Evolutionary conservation across 1,284 basidiomycete genomes (phyloP).

Genomic region (Hymenochaete sp.): DNA sequence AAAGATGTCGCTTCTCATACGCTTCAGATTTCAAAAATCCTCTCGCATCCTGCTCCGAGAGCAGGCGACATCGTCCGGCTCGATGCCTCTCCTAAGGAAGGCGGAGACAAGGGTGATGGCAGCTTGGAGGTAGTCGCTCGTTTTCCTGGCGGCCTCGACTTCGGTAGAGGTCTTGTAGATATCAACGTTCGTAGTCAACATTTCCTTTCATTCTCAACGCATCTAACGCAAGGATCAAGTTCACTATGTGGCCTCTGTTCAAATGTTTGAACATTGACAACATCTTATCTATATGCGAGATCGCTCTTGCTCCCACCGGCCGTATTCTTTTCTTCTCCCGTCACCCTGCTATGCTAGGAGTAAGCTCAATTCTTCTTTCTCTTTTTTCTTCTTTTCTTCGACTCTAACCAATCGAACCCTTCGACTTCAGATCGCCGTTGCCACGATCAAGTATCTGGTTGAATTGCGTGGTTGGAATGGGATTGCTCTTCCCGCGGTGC

Average conservation of each 20-base stretch:
- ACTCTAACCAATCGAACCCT: neutral
- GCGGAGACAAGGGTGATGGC: constrained; percentile 42
- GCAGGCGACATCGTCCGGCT: constrained; percentile 79
- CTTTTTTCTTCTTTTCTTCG: neutral
- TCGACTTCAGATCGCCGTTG: constrained; percentile 60
- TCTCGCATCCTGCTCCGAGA: constrained; percentile 76
- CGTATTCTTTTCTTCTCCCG: constrained; percentile 85
- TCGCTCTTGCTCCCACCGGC: constrained; percentile 89
- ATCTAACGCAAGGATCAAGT: constrained; percentile 27
- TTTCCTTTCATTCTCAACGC: neutral
- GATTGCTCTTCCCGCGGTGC: constrained; percentile 75
- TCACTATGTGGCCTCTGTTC: constrained; percentile 97
- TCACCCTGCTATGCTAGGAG: constrained; percentile 85
- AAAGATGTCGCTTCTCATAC: constrained; percentile 87
- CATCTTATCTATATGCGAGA: constrained; percentile 90
- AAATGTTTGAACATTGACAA: constrained; percentile 92
- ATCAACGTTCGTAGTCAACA: constrained; percentile 42
- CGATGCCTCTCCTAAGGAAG: constrained; percentile 58
- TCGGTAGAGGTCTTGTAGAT: constrained; percentile 74
- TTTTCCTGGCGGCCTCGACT: constrained; percentile 79
- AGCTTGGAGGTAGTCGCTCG: constrained; percentile 76
- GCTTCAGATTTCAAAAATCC: constrained; percentile 75
- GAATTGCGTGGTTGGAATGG: constrained; percentile 94
- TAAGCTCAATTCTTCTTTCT: constrained; percentile 24
- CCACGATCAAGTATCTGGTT: constrained; percentile 85